Conservation (phyloP, 495 filamentous ascomycete genomes). For the Penicillium chermesinum region DNA sequence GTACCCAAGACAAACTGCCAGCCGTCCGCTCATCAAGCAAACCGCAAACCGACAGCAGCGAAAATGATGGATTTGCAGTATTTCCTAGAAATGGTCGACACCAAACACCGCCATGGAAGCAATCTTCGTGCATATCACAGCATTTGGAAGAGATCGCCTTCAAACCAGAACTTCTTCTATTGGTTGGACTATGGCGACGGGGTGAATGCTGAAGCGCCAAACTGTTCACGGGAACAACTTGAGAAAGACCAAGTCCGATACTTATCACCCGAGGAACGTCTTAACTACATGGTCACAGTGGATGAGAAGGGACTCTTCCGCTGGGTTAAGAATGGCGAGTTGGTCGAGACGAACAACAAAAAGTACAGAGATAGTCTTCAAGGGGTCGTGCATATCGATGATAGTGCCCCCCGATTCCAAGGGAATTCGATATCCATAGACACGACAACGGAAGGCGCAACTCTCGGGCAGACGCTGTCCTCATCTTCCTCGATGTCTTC, state of each 20-base stretch:
- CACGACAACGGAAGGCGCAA: not conserved
- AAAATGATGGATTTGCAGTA: slow-evolving; percentile 85
- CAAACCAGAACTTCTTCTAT: slow-evolving; percentile 87
- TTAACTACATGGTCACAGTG: slow-evolving; percentile 66
- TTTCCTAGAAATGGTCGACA: slow-evolving; percentile 90
- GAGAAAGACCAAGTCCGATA: slow-evolving; percentile 70
- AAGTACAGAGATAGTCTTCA: slow-evolving; percentile 72
- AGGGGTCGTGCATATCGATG: slow-evolving; percentile 66
- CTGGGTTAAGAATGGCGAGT: slow-evolving; percentile 73
- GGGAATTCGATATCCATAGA: slow-evolving; percentile 12
- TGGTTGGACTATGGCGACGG: slow-evolving; percentile 89
- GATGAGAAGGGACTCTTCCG: slow-evolving; percentile 62
- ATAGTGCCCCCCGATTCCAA: slow-evolving; percentile 49
- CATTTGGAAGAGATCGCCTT: slow-evolving; percentile 72
- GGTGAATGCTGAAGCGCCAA: slow-evolving; percentile 48
- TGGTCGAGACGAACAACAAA: slow-evolving; percentile 66
- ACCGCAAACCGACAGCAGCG: slow-evolving; percentile 45
- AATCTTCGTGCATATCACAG: slow-evolving; percentile 81
- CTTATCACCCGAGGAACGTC: slow-evolving; percentile 64
- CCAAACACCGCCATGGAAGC: slow-evolving; percentile 80
- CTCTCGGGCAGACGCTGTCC: not conserved
- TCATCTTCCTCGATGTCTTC: not conserved
- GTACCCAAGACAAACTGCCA: slow-evolving; percentile 22
- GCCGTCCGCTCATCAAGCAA: too few relatives aligned
- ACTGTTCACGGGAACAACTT: slow-evolving; percentile 59